phyloP scores from a whole-genome alignment of 495 filamentous ascomycete genomes.

The Hamigera avellanea region DNA sequence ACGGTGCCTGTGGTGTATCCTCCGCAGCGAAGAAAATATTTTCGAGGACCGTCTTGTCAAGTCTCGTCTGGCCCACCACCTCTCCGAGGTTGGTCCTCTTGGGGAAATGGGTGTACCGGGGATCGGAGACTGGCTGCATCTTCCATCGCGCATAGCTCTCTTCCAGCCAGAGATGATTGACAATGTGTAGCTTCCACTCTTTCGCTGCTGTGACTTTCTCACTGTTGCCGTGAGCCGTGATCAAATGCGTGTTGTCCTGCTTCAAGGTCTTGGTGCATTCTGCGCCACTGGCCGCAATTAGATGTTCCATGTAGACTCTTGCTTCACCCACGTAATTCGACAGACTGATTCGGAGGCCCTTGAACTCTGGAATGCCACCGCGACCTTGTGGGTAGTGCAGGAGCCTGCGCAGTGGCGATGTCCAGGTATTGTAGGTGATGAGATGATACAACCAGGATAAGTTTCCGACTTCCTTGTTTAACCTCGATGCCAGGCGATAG shows the following conservation, averaged over 20 bases:
- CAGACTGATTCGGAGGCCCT: conserved; percentile 64
- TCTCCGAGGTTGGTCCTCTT: conserved; percentile 82
- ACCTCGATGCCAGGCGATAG: conserved; percentile 63
- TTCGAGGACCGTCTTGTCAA: conserved; percentile 46
- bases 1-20: conserved; percentile 11
- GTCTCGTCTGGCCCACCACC: conserved; percentile 74
- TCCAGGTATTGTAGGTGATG: conserved; percentile 81
- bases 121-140: conserved; percentile 50
- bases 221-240: conserved; percentile 75
- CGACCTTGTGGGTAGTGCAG: conserved; percentile 82
- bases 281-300: conserved; percentile 71
- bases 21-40: conserved; percentile 39
- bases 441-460: conserved; percentile 88
- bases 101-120: conserved; percentile 74
- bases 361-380: conserved; percentile 66
- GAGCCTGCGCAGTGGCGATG: conserved; percentile 63
- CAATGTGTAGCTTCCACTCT: conserved; percentile 82
- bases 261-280: conserved; percentile 88
- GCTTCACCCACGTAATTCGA: conserved; percentile 97
- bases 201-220: conserved; percentile 86
- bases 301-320: conserved; percentile 82
- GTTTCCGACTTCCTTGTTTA: conserved; percentile 76
- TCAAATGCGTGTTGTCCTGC: conserved; percentile 86
- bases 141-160: conserved; percentile 89
- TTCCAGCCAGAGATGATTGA: conserved; percentile 96